Percentiles rank a stretch among this genome's conserved stretches.
phyloP scores from a whole-genome alignment of 768 basidiomycete species.

The Hygrophorus russula region DNA sequence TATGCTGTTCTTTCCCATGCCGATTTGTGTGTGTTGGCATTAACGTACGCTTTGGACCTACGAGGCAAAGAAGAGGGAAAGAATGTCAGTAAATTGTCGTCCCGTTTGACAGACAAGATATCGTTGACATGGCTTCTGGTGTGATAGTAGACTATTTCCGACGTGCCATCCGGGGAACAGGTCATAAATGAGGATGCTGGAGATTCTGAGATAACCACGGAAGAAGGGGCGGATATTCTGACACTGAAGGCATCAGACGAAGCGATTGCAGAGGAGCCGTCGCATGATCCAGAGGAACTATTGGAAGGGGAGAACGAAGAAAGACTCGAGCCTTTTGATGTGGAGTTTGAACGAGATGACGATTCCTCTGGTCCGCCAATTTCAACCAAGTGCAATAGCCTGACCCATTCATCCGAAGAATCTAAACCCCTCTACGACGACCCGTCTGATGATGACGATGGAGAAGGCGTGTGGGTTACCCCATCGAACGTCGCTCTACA shows the following conservation, averaged over 20 bases:
- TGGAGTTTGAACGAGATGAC: neutral
- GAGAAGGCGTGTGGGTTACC: conserved; percentile 96
- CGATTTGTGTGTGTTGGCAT: conserved; percentile 83
- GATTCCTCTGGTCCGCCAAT: neutral
- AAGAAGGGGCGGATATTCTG: too few relatives aligned
- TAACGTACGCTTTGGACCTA: conserved; percentile 71
- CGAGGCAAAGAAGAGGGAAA: conserved; percentile 21
- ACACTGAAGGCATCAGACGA: too few relatives aligned
- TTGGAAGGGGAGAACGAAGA: too few relatives aligned
- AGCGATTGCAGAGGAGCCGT: too few relatives aligned
- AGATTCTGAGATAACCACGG: too few relatives aligned
- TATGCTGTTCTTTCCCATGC: conserved; percentile 84
- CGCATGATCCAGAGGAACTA: too few relatives aligned
- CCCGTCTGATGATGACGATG: conserved; percentile 69
- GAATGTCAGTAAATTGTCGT: conserved; percentile 14
- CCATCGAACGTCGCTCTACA: conserved; percentile 75
- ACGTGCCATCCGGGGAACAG: too few relatives aligned
- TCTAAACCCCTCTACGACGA: conserved; percentile 52
- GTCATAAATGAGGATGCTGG: too few relatives aligned
- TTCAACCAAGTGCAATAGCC: neutral
- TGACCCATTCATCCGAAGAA: neutral
- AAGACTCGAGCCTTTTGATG: neutral
- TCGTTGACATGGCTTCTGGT: neutral
- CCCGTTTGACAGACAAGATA: neutral
- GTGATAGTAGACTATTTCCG: neutral